Base-by-base conservation (phyloP, 164 flowering plant genomes). In the Saururus chinensis region DNA sequence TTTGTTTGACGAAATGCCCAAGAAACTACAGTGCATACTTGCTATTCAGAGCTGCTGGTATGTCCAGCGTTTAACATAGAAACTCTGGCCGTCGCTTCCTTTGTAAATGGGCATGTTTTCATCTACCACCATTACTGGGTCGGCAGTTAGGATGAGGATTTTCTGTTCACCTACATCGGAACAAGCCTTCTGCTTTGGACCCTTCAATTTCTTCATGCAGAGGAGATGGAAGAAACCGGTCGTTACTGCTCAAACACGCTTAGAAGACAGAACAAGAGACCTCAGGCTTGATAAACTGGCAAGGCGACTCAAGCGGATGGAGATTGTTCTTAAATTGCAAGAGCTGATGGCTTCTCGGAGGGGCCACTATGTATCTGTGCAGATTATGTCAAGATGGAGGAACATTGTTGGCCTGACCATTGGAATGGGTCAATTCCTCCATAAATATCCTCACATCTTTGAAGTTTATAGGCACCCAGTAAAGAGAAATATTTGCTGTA, bases 381-480 rank as follows among this genome's bases (percentile, higher is more conserved):
- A 89, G 58, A 30, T 83, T 25, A 71, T 86, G 69, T 82, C 96
- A n/a, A 71, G 79, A 19, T 92, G 96, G 93, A 78, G 70, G 53
- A 79, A 77, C 67, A 40, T 74, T 25, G 78, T 81, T 21, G 95
- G 95, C 2, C 65, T 87, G 65, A 80, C 76, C 51, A 60, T 82
- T 25, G 71, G 72, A 23, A 60, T 75, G 26, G 83, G 86, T 25
- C 68, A 37, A 9, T 86, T 92, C 59, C 59, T 89, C n/a, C 70
- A 67, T 10, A 83, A 86, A 51, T 77, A 88, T 68, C 96, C 95
- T 24, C 96, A 89, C 51, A 70, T 88, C 25, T 92, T 92, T 60
- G 77, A 87, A 40, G 69, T 88, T 42, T 89, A 81, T 64, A 66
- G 68, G 3, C 96, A 87, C 64, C 93, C 93, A 1, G 51, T 74